phyloP scores from a whole-genome alignment of 805 yeast genomes.

The Sugiyamaella mastotermitis region DNA sequence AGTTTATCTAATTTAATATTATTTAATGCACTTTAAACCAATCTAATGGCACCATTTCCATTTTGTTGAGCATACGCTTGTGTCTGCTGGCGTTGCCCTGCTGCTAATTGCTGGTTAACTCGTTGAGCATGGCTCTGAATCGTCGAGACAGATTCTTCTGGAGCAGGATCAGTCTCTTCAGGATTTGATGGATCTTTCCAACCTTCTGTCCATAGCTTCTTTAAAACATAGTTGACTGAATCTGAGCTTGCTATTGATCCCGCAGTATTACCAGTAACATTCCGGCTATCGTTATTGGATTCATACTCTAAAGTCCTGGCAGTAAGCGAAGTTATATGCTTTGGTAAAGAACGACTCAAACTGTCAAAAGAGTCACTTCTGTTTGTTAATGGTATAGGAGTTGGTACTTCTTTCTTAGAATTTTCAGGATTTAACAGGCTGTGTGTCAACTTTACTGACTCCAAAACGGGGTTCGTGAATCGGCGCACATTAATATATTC shows the following conservation, averaged over 20 bases:
- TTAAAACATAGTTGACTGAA: constrained; percentile 13
- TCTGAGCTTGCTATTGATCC: constrained; percentile 13
- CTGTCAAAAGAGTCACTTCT: constrained; percentile 7
- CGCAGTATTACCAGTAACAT: constrained; percentile 13
- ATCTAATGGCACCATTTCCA: constrained; percentile 11
- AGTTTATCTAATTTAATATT: too few species aligned
- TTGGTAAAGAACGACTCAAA: constrained; percentile 14
- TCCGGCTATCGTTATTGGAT: constrained; percentile 3
- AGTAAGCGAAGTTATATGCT: constrained; percentile 15
- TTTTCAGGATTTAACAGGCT: too few species aligned
- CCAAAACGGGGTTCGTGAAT: constrained; percentile 63
- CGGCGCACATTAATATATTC: constrained; percentile 68
- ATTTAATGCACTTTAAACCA: too few species aligned
- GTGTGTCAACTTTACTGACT: constrained; percentile 21
- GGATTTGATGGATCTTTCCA: constrained; percentile 18
- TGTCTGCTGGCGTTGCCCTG: constrained; percentile 13
- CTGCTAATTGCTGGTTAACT: constrained; percentile 17
- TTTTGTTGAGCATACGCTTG: too few species aligned
- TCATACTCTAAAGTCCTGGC: constrained; percentile 17
- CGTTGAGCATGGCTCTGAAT: constrained; percentile 18
- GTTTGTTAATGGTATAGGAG: not conserved
- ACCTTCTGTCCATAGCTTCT: constrained; percentile 23
- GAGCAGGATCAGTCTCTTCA: constrained; percentile 2
- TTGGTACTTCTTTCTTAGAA: not conserved
- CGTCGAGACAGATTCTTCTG: constrained; percentile 4